A percentile compares a stretch with the other conserved stretches of the same genome.
Evolutionary conservation across 768 basidiomycete species (phyloP).

Genomic region (Piloderma croceum): DNA sequence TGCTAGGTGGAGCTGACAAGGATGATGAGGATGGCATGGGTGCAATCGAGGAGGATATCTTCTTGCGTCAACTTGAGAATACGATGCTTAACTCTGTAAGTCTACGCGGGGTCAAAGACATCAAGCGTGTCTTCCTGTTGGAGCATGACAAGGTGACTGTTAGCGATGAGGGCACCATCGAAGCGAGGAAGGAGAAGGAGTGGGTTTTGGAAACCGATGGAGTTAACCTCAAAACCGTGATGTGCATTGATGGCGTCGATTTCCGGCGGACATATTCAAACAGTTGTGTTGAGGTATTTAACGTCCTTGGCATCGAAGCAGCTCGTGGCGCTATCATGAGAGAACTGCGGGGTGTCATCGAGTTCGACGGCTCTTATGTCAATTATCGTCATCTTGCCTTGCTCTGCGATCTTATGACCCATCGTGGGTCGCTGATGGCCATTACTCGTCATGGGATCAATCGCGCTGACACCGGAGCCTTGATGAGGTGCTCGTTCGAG

Average conservation of each 20-base stretch:
- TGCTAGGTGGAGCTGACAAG: conserved; percentile 78
- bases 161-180: conserved; percentile 59
- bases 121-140: conserved; percentile 90
- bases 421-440: conserved; percentile 90
- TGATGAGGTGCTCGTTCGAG: conserved; percentile 99
- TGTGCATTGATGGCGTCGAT: conserved; percentile 95
- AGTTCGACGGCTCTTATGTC: conserved; percentile 99
- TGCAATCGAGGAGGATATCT: conserved; percentile 85
- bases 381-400: conserved; percentile 96
- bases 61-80: conserved; percentile 92
- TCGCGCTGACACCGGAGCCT: conserved; percentile 95
- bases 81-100: conserved; percentile 95
- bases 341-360: conserved; percentile 92
- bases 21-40: conserved; percentile 78
- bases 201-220: conserved; percentile 99
- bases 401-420: conserved; percentile 98
- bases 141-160: conserved; percentile 76
- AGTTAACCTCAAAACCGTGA: conserved; percentile 90
- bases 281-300: conserved; percentile 91
- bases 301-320: conserved; percentile 94
- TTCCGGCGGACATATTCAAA: conserved; percentile 92
- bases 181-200: conserved; percentile 64
- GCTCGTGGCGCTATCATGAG: conserved; percentile 91
- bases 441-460: conserved; percentile 99
- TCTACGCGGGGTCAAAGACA: conserved; percentile 86